These are phyloP conservation scores for Phaseolus coccineus DNA, from an alignment of 331 rosid genomes.

Conservation along the genomic window DNA sequence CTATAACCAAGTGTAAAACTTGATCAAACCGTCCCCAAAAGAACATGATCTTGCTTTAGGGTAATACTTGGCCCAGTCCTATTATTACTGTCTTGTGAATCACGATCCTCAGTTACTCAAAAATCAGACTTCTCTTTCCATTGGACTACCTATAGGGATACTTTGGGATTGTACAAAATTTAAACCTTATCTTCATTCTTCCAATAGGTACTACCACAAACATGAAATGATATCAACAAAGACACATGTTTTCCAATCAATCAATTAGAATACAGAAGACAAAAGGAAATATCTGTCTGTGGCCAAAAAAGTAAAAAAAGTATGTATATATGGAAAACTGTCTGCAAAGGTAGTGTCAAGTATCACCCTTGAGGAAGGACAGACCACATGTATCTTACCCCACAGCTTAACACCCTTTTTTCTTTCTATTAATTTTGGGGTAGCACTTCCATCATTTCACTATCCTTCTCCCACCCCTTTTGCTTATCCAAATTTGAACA, in stretches of 20 bases:
- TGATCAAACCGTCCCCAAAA: background rate
- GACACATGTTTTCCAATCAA: constrained; percentile 39
- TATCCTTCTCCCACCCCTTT: constrained; percentile 19
- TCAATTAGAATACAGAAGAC: constrained; percentile 33
- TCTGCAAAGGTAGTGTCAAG: constrained; percentile 24
- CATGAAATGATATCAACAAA: constrained; percentile 38
- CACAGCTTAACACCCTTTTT: constrained; percentile 14
- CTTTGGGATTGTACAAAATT: constrained; percentile 30
- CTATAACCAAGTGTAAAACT: background rate
- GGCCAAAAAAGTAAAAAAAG: constrained; percentile 32
- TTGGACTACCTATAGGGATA: background rate
- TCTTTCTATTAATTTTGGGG: constrained; percentile 19
- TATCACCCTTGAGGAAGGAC: constrained; percentile 34
- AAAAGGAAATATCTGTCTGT: constrained; percentile 11
- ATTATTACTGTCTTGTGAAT: constrained; percentile 3
- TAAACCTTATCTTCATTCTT: constrained; percentile 28
- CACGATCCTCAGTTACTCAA: background rate
- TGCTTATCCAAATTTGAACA: constrained; percentile 31
- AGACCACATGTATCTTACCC: constrained; percentile 25
- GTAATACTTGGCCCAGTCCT: background rate
- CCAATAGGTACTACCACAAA: constrained; percentile 35
- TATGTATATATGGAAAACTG: constrained; percentile 31
- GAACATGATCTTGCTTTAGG: background rate
- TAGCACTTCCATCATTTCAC: constrained; percentile 36
- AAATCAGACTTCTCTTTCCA: background rate